Conservation (phyloP, 2,329 filamentous ascomycete genomes). For the Metarhizium sp. region DNA sequence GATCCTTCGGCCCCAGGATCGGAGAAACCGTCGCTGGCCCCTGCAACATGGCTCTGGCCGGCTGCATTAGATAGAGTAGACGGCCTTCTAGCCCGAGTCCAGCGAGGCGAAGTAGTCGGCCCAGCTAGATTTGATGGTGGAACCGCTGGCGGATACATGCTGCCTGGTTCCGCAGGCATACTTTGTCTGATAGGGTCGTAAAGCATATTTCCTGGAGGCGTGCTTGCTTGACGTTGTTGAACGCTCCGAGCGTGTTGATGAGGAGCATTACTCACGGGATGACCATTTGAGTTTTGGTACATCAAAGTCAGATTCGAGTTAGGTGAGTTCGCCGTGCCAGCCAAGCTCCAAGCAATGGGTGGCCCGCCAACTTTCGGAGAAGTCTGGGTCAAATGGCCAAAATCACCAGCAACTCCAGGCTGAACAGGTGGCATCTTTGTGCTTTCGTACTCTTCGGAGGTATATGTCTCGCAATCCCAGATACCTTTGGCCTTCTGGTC, state of each 20-base stretch:
- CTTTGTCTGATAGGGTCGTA: slow-evolving; percentile 52
- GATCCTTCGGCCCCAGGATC: slow-evolving; percentile 17
- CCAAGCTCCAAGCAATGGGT: slow-evolving; percentile 75
- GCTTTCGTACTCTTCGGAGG: slow-evolving; percentile 67
- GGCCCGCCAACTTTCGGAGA: slow-evolving; percentile 35
- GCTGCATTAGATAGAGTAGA: slow-evolving; percentile 13
- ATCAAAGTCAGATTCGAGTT: slow-evolving; percentile 76
- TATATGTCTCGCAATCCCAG: slow-evolving; percentile 63
- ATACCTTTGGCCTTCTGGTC: slow-evolving; percentile 85
- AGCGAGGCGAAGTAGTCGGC: slow-evolving; percentile 32
- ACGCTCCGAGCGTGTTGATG: slow-evolving; percentile 4
- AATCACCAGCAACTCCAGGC: slow-evolving; percentile 25
- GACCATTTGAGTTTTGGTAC: slow-evolving; percentile 46
- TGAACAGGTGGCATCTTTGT: slow-evolving; percentile 42
- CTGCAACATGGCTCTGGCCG: slow-evolving; percentile 13
- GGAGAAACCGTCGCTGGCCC: slow-evolving; percentile 20
- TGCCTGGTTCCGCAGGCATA: slow-evolving; percentile 33
- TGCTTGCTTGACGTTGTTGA: slow-evolving; percentile 27
- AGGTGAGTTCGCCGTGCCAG: slow-evolving; percentile 77
- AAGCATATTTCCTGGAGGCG: slow-evolving; percentile 48
- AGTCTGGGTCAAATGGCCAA: slow-evolving; percentile 31
- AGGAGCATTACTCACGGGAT: slow-evolving; percentile 3
- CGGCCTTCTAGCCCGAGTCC: slow-evolving; percentile 15
- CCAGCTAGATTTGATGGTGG: slow-evolving; percentile 40
- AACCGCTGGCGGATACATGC: slow-evolving; percentile 40